Percentiles rank a stretch among this genome's conserved stretches.
Evolutionary conservation across 306 rosid genomes (phyloP).

Genomic region (Vigna mungo): DNA sequence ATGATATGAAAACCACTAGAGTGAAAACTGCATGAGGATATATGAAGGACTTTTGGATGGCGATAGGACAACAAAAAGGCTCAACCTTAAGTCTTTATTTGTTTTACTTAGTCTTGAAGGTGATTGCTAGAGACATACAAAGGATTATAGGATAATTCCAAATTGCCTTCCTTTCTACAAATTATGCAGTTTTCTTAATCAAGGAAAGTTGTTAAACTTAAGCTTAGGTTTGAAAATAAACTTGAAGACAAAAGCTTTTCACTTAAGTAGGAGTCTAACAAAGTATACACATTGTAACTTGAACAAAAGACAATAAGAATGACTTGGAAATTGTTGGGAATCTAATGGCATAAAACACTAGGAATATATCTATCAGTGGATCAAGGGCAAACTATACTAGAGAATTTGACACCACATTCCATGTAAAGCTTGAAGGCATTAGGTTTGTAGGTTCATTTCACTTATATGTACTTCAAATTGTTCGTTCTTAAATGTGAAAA

Average conservation of each 20-base stretch:
- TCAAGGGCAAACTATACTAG: no score
- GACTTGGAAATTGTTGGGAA: neutral
- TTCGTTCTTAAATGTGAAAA: no score
- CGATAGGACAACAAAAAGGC: neutral
- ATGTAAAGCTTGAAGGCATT: no score
- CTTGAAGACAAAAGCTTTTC: neutral
- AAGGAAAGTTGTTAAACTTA: neutral
- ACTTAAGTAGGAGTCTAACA: neutral
- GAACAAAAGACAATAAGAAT: neutral
- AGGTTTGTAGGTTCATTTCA: no score
- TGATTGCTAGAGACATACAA: neutral
- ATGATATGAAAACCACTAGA: neutral
- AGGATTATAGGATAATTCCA: neutral
- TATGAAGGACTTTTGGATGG: neutral
- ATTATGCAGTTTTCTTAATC: neutral
- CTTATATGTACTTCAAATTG: no score
- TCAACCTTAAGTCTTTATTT: neutral
- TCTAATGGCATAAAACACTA: no score
- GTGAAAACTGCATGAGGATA: neutral
- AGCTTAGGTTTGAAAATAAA: neutral
- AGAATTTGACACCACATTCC: no score
- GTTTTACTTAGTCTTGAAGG: neutral
- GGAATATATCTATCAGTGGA: no score
- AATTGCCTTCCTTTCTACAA: neutral
- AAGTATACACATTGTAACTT: neutral